Evolutionary conservation across 345 rosid genomes (phyloP).

Genomic region (Populus tremula): DNA sequence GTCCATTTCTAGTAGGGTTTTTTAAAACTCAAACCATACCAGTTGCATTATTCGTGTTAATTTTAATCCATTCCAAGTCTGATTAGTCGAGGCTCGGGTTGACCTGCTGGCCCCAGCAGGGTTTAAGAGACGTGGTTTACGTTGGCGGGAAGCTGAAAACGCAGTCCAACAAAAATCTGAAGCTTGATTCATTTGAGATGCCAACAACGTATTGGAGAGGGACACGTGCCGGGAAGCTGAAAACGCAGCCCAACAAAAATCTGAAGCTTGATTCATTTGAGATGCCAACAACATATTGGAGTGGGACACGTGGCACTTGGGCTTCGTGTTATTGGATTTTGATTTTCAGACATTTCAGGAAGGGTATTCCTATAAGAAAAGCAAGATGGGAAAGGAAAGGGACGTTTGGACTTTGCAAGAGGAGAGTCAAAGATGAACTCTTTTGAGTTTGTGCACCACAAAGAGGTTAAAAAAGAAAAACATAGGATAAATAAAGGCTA

Average conservation of each 20-base stretch:
- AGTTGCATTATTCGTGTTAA: no score
- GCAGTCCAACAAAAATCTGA: not conserved
- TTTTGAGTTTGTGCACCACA: conserved; percentile 32
- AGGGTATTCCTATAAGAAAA: not conserved
- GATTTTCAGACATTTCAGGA: conserved; percentile 14
- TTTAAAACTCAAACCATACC: no score
- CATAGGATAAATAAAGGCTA: not conserved
- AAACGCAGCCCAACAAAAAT: not conserved
- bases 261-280: conserved; percentile 4
- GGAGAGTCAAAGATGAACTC: conserved; percentile 42
- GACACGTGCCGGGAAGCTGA: conserved; percentile 9
- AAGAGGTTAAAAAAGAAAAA: conserved; percentile 6
- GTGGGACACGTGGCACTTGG: conserved; percentile 31
- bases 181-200: conserved; percentile 10
- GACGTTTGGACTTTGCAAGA: not conserved
- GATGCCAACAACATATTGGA: conserved; percentile 5
- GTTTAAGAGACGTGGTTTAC: not conserved
- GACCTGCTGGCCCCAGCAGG: no score
- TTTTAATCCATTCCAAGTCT: accelerated
- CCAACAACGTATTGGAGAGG: conserved; percentile 12
- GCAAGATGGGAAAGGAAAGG: not conserved
- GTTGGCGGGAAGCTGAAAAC: conserved; percentile 32
- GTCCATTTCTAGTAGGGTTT: no score
- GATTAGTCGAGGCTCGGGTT: no score
- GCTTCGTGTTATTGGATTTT: conserved; percentile 17